Evolutionary conservation across 768 basidiomycete species (phyloP).

Genomic region (Podaxis carcinomalis): DNA sequence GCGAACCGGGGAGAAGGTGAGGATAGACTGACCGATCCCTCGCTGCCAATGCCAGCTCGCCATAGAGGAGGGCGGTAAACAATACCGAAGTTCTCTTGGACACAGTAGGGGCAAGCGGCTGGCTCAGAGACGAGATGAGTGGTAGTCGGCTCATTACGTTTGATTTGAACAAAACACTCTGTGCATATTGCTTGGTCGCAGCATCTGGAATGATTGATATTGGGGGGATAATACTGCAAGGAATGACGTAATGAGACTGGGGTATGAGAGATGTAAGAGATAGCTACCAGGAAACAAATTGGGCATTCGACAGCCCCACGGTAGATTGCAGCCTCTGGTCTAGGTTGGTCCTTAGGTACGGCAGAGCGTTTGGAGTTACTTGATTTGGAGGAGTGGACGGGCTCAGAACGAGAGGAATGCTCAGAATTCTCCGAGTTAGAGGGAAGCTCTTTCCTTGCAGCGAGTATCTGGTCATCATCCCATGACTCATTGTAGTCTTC

Average conservation of each 20-base stretch:
- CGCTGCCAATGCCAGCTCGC: slow-evolving; percentile 76
- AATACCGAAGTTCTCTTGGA: slow-evolving; percentile 95
- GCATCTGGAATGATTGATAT: slow-evolving; percentile 96
- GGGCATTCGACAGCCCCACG: slow-evolving; percentile 90
- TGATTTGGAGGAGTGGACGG: slow-evolving; percentile 31
- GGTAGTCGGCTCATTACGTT: slow-evolving; percentile 89
- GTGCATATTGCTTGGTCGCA: slow-evolving; percentile 99
- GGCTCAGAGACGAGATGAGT: slow-evolving; percentile 96
- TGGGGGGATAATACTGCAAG: slow-evolving; percentile 88
- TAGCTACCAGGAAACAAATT: slow-evolving; percentile 91
- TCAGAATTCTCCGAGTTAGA: slow-evolving; percentile 40
- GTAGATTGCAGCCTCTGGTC: slow-evolving; percentile 80
- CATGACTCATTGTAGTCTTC: slow-evolving; percentile 90
- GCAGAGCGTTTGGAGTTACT: slow-evolving; percentile 51
- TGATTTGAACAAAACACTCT: slow-evolving; percentile 99
- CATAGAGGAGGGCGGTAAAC: slow-evolving; percentile 81
- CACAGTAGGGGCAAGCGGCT: slow-evolving; percentile 95
- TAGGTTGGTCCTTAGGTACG: slow-evolving; percentile 59
- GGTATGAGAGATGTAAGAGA: slow-evolving; percentile 13
- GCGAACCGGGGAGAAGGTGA: slow-evolving; percentile 5
- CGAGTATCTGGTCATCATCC: slow-evolving; percentile 84
- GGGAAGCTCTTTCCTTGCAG: slow-evolving; percentile 68
- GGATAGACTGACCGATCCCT: slow-evolving; percentile 52
- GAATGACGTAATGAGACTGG: slow-evolving; percentile 25
- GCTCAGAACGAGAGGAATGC: slow-evolving; percentile 43